These are phyloP conservation scores for Saccharomycopsis sp. DNA, from an alignment of 805 yeast genomes.

Conservation along the genomic window DNA sequence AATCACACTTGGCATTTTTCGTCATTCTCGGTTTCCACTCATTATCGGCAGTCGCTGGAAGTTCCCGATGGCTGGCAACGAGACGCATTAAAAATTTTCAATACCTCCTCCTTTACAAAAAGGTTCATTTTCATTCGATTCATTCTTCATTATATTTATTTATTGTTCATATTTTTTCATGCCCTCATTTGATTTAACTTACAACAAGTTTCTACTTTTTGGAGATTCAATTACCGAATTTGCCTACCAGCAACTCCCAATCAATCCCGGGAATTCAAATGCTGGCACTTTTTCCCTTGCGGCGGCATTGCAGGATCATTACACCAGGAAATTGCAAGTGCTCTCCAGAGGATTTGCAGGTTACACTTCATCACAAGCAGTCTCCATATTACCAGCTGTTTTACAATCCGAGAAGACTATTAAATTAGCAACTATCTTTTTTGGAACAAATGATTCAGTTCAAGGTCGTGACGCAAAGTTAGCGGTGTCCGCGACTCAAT, in stretches of 20 bases:
- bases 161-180: no score
- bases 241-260: conserved; percentile 29
- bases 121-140: no score
- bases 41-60: no score
- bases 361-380: conserved; percentile 58
- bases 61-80: no score
- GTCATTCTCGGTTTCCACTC: no score
- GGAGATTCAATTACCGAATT: conserved; percentile 67
- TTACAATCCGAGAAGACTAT: conserved; percentile 39
- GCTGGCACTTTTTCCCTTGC: conserved; percentile 37
- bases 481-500: conserved; percentile 44
- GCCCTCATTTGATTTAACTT: not conserved
- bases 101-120: no score
- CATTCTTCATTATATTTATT: no score
- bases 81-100: no score
- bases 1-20: no score
- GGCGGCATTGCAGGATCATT: conserved; percentile 41
- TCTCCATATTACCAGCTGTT: conserved; percentile 40
- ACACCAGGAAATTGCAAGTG: conserved; percentile 58
- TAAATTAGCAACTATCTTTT: conserved; percentile 47
- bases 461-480: conserved; percentile 32
- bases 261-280: conserved; percentile 8
- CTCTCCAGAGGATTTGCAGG: conserved; percentile 72
- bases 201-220: conserved; percentile 45
- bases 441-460: conserved; percentile 75